Percentiles rank a stretch among this genome's conserved stretches.
Conservation (phyloP, 2,329 filamentous ascomycete species). For the Chrysoporthe puriensis region DNA sequence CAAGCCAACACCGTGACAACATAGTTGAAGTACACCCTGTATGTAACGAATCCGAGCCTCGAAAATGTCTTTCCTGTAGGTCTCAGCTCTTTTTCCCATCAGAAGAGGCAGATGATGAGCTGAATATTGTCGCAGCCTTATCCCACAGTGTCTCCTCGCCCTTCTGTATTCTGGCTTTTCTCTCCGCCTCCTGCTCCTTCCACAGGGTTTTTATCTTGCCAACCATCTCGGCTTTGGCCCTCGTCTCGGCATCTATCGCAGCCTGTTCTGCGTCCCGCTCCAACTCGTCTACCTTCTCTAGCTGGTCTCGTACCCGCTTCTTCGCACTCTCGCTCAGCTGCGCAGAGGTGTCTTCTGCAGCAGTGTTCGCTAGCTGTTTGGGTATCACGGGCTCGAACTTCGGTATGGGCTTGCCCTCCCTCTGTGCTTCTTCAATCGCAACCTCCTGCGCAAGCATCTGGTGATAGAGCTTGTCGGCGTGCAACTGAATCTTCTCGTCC, state of each 20-base stretch:
- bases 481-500: conserved; percentile 92
- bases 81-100: conserved; percentile 21
- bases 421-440: conserved; percentile 70
- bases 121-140: conserved; percentile 41
- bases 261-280: conserved; percentile 67
- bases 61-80: background rate
- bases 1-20: background rate
- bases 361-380: conserved; percentile 32
- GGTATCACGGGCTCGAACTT: conserved; percentile 62
- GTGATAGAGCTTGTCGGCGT: conserved; percentile 88
- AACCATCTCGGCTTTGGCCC: conserved; percentile 64
- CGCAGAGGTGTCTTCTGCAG: conserved; percentile 20
- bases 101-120: conserved; percentile 11
- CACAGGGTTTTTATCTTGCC: conserved; percentile 58
- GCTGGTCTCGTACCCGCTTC: conserved; percentile 54
- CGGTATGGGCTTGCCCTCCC: conserved; percentile 61
- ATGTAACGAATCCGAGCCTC: background rate
- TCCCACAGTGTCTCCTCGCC: conserved; percentile 53
- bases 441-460: conserved; percentile 83
- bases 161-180: conserved; percentile 59
- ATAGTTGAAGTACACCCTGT: background rate
- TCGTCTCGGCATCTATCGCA: conserved; percentile 64
- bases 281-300: conserved; percentile 60
- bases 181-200: conserved; percentile 57
- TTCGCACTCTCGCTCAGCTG: conserved; percentile 53